A percentile compares a stretch with the other conserved stretches of the same genome.
These are phyloP conservation scores for Pythium rishiriense DNA, from an alignment of 352 stramenopile species.

Conservation along the genomic window DNA sequence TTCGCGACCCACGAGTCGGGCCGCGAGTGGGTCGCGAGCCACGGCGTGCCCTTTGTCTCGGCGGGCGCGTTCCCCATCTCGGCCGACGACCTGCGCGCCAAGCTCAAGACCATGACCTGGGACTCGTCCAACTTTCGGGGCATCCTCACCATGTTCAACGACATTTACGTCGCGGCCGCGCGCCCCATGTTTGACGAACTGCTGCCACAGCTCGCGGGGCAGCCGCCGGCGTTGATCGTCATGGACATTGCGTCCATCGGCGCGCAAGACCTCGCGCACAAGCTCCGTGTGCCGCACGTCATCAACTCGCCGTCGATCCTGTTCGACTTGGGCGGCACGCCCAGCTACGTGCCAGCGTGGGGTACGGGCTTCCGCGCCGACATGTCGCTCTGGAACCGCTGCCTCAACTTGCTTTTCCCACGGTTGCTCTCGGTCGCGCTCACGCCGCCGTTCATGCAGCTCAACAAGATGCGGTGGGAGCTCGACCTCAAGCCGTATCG, in stretches of 20 bases:
- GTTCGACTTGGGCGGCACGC: constrained; percentile 72
- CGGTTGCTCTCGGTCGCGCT: constrained; percentile 78
- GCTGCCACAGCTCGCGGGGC: constrained; percentile 42
- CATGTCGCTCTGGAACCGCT: constrained; percentile 89
- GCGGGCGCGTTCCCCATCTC: constrained; percentile 75
- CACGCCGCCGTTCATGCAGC: constrained; percentile 87
- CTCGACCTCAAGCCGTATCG: constrained; percentile 68
- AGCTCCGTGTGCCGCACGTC: constrained; percentile 71
- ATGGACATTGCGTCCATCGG: constrained; percentile 84
- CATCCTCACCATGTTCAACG: constrained; percentile 89
- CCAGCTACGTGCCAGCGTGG: constrained; percentile 84
- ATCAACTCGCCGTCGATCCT: constrained; percentile 87
- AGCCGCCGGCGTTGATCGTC: constrained; percentile 67
- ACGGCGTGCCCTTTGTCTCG: constrained; percentile 67
- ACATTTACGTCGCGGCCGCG: constrained; percentile 80
- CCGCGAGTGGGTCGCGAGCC: constrained; percentile 62
- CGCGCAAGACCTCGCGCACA: constrained; percentile 76
- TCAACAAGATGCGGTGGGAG: constrained; percentile 86
- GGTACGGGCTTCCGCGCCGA: constrained; percentile 76
- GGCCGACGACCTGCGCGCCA: constrained; percentile 62
- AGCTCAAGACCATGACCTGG: constrained; percentile 77
- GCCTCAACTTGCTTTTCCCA: constrained; percentile 90
- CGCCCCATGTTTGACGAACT: constrained; percentile 81
- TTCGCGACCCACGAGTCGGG: constrained; percentile 86
- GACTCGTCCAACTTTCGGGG: constrained; percentile 83